These are phyloP conservation scores for Apophysomyces elegans DNA, from an alignment of 371 early-diverging fungal genomes.

Conservation along the genomic window DNA sequence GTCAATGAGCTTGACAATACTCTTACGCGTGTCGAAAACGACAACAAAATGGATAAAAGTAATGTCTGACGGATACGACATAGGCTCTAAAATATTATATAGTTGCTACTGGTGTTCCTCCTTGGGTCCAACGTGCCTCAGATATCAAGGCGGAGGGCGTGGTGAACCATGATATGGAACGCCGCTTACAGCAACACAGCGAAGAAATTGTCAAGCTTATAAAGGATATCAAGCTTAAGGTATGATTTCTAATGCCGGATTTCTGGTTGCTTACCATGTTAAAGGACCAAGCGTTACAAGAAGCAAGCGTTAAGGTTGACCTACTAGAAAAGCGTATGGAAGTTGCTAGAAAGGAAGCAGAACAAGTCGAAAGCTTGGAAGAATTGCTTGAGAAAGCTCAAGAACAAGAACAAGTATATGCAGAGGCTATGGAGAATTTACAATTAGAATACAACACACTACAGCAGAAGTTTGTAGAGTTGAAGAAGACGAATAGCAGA, in stretches of 20 bases:
- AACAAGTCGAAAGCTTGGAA: conserved; percentile 69
- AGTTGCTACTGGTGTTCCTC: conserved; percentile 61
- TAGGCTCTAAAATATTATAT: background rate
- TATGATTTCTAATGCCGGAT: background rate
- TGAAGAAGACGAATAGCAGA: conserved; percentile 55
- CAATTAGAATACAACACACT: conserved; percentile 73
- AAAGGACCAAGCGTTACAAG: conserved; percentile 76
- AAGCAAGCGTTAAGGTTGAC: conserved; percentile 76
- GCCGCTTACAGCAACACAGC: conserved; percentile 74
- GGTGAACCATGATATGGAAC: conserved; percentile 77
- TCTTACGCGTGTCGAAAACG: conserved; percentile 47
- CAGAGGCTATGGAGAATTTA: conserved; percentile 75
- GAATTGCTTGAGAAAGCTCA: conserved; percentile 58
- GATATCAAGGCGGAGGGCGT: conserved; percentile 78
- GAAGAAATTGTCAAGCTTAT: conserved; percentile 79
- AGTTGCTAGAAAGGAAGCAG: conserved; percentile 67
- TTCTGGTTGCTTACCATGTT: background rate
- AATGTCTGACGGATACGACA: conserved; percentile 17
- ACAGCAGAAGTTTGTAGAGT: conserved; percentile 67
- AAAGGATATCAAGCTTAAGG: conserved; percentile 73
- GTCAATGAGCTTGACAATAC: conserved; percentile 48
- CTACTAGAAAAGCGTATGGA: conserved; percentile 80
- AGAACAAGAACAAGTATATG: conserved; percentile 68
- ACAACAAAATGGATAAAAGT: conserved; percentile 55
- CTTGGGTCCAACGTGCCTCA: conserved; percentile 84